A percentile compares a stretch with the other conserved stretches of the same genome.
Evolutionary conservation across 1,284 basidiomycete genomes (phyloP).

Genomic region (Anthracocystis walkeri): DNA sequence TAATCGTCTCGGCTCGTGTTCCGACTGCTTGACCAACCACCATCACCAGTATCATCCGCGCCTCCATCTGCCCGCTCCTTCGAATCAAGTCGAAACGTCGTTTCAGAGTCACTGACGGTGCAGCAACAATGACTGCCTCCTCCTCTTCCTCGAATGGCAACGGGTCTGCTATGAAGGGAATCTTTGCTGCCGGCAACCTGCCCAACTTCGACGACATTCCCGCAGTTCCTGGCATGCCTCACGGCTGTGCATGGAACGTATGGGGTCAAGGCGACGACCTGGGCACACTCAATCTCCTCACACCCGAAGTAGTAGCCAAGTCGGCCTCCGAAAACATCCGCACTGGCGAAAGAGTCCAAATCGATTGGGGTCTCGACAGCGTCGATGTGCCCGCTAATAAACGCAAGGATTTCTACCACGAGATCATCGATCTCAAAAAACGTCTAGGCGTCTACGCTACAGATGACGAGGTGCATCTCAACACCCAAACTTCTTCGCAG

Average conservation of each 20-base stretch:
- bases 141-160: conserved; percentile 2
- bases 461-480: conserved; percentile 47
- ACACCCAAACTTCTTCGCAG: conserved; percentile 49
- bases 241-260: conserved; percentile 48
- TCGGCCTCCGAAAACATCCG: conserved; percentile 43
- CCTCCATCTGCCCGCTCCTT: background rate
- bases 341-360: conserved; percentile 42
- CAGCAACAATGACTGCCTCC: conserved; percentile 1
- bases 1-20: no score
- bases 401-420: conserved; percentile 34
- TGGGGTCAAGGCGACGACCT: conserved; percentile 38
- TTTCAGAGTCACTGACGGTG: background rate
- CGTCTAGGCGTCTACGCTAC: conserved; percentile 44
- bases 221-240: conserved; percentile 33
- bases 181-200: conserved; percentile 9
- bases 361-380: conserved; percentile 50
- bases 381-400: conserved; percentile 41
- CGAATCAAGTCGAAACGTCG: background rate
- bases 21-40: background rate
- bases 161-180: conserved; percentile 1
- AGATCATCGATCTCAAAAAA: conserved; percentile 40
- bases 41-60: background rate
- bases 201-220: conserved; percentile 43
- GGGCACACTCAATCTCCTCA: conserved; percentile 43
- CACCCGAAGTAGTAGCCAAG: conserved; percentile 24